Evolutionary conservation across 2,329 filamentous ascomycete species (phyloP).

Genomic region (Colletotrichum sublineola): DNA sequence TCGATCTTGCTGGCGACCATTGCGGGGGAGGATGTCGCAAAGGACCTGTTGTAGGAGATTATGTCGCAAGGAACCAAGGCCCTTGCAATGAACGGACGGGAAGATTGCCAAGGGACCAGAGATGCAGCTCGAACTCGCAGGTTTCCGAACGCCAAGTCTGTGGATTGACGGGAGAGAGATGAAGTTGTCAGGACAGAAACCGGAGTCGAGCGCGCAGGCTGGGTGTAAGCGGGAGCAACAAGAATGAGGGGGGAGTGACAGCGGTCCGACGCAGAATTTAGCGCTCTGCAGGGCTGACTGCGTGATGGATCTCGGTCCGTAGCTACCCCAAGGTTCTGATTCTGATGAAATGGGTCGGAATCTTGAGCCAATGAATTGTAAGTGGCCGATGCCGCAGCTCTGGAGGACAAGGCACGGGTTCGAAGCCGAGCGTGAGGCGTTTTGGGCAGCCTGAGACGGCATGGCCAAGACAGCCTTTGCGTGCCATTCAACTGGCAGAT

Average conservation of each 20-base stretch:
- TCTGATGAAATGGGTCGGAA: conserved; percentile 16
- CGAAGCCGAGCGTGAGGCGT: conserved; percentile 7
- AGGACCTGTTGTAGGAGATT: conserved; percentile 45
- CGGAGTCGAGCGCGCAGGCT: conserved; percentile 24
- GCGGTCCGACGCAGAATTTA: conserved; percentile 30
- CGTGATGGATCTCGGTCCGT: conserved; percentile 32
- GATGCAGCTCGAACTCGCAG: conserved; percentile 30
- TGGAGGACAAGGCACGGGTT: conserved; percentile 5
- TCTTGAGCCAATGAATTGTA: conserved; percentile 4
- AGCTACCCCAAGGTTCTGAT: conserved; percentile 29
- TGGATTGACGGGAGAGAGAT: conserved; percentile 18
- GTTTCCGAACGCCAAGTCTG: conserved; percentile 19
- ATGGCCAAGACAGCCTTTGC: conserved; percentile 23
- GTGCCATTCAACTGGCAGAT: conserved; percentile 23
- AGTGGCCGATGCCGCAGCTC: conserved; percentile 2
- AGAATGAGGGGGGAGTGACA: conserved; percentile 35
- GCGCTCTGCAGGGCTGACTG: conserved; percentile 35
- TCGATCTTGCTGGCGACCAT: conserved; percentile 96
- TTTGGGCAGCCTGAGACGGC: conserved; percentile 11
- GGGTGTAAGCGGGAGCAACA: conserved; percentile 37
- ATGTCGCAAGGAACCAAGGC: conserved; percentile 23
- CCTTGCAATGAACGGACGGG: conserved; percentile 32
- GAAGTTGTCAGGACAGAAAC: conserved; percentile 18
- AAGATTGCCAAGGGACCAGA: conserved; percentile 26
- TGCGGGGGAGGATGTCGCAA: conserved; percentile 65